Conservation (phyloP, 768 basidiomycete species). For the Lactarius pseudohatsudake region DNA sequence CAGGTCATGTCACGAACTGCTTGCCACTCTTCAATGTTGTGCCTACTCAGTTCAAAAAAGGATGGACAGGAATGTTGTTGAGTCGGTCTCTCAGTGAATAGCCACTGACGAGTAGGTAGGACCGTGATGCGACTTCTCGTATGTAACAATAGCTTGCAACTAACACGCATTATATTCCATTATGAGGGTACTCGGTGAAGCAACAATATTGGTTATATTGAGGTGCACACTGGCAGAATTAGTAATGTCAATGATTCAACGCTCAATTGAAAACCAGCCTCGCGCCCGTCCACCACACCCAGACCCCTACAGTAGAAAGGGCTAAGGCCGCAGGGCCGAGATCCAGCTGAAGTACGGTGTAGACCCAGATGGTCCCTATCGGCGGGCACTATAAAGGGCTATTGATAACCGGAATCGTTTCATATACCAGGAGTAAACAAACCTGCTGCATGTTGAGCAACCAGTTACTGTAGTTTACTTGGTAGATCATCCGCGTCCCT, state of each 20-base stretch:
- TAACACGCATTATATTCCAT: not conserved
- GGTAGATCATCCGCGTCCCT: conserved; percentile 68
- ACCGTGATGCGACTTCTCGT: too few relatives aligned
- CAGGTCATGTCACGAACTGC: too few relatives aligned
- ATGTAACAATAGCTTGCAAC: not conserved
- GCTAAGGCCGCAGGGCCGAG: conserved; percentile 60
- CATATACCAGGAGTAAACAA: conserved; percentile 15
- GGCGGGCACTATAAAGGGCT: conserved; percentile 60
- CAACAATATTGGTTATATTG: not conserved
- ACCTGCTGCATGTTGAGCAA: conserved; percentile 75
- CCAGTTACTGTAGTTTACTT: conserved; percentile 71
- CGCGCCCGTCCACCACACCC: conserved; percentile 62
- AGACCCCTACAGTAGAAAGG: conserved; percentile 52
- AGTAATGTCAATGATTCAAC: not conserved
- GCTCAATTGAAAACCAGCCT: conserved; percentile 32
- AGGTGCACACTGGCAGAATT: not conserved
- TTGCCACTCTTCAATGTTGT: too few relatives aligned
- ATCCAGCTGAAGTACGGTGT: conserved; percentile 67
- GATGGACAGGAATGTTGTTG: too few relatives aligned
- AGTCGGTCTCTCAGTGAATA: too few relatives aligned
- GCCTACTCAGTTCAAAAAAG: too few relatives aligned
- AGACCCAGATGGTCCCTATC: conserved; percentile 77
- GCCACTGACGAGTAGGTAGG: too few relatives aligned
- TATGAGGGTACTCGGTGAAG: not conserved
- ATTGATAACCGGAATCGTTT: conserved; percentile 6